Conservation (phyloP, 495 filamentous ascomycete genomes). For the Chaetomidium leptoderma region DNA sequence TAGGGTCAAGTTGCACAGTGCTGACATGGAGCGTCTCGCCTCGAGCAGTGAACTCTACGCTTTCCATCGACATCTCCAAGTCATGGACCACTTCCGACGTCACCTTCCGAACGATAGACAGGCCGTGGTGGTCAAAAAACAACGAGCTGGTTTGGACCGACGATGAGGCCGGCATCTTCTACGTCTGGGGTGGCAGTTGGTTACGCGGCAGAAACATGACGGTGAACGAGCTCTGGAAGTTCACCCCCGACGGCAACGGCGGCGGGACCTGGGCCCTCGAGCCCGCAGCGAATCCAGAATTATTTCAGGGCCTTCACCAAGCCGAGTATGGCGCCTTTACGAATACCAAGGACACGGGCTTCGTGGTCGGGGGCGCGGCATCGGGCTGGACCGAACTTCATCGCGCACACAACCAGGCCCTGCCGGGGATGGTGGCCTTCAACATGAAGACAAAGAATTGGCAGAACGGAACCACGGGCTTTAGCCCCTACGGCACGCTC, state of each 20-base stretch:
- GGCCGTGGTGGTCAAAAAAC: constrained; percentile 21
- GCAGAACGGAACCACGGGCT: constrained; percentile 15
- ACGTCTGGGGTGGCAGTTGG: constrained; percentile 37
- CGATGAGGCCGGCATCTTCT: constrained; percentile 25
- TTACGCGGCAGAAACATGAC: constrained; percentile 16
- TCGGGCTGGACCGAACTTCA: constrained; percentile 7
- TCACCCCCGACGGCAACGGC: constrained; percentile 33
- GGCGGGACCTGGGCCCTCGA: constrained; percentile 35
- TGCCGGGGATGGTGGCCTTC: constrained; percentile 23
- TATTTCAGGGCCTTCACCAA: constrained; percentile 8
- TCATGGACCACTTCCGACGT: constrained; percentile 35
- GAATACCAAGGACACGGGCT: constrained; percentile 9
- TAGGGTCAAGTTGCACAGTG: neutral
- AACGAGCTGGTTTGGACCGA: constrained; percentile 33
- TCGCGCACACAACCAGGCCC: constrained; percentile 4
- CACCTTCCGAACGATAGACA: constrained; percentile 26
- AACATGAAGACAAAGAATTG: constrained; percentile 21
- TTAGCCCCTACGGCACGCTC: constrained; percentile 16
- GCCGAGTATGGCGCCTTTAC: constrained; percentile 8
- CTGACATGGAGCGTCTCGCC: neutral
- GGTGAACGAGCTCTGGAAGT: constrained; percentile 30
- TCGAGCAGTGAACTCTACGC: constrained; percentile 34
- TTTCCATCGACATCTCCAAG: constrained; percentile 36
- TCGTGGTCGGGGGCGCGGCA: constrained; percentile 18
- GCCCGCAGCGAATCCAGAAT: neutral